These are phyloP conservation scores for Magnusiomyces ingens DNA, from an alignment of 1,139 yeast genomes.

Conservation along the genomic window DNA sequence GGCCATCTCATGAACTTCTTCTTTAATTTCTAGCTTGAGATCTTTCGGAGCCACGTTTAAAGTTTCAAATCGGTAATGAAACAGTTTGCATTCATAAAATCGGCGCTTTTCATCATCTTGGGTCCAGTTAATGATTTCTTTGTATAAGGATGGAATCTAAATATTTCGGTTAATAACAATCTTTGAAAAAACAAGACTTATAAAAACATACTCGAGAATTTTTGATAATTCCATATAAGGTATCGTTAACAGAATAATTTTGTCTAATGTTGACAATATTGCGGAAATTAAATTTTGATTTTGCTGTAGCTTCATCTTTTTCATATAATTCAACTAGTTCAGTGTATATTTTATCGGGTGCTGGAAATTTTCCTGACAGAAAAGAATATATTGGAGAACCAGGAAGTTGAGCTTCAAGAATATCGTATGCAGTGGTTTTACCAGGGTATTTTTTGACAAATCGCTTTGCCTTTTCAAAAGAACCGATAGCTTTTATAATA, in stretches of 20 bases:
- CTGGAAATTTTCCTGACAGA: slow-evolving; percentile 48
- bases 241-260: not conserved
- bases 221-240: slow-evolving; percentile 17
- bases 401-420: slow-evolving; percentile 53
- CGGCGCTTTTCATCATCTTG: slow-evolving; percentile 57
- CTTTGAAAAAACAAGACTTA: slow-evolving; percentile 35
- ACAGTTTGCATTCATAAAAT: slow-evolving; percentile 50
- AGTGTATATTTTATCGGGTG: slow-evolving; percentile 44
- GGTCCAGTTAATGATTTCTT: slow-evolving; percentile 47
- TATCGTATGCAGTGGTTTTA: slow-evolving; percentile 37
- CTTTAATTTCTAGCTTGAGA: slow-evolving; percentile 39
- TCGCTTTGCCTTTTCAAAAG: slow-evolving; percentile 15
- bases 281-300: slow-evolving; percentile 27
- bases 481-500: slow-evolving; percentile 21
- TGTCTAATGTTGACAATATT: slow-evolving; percentile 23
- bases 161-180: slow-evolving; percentile 38
- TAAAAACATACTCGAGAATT: slow-evolving; percentile 39
- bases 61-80: slow-evolving; percentile 51
- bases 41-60: slow-evolving; percentile 43
- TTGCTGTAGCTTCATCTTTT: slow-evolving; percentile 37
- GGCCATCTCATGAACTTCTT: slow-evolving; percentile 48
- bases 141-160: slow-evolving; percentile 47
- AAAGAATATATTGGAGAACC: slow-evolving; percentile 53
- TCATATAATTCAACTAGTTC: slow-evolving; percentile 45
- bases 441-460: slow-evolving; percentile 30